Conservation (phyloP, 192 early-diverging fungal species). For the Coemansia erecta region DNA sequence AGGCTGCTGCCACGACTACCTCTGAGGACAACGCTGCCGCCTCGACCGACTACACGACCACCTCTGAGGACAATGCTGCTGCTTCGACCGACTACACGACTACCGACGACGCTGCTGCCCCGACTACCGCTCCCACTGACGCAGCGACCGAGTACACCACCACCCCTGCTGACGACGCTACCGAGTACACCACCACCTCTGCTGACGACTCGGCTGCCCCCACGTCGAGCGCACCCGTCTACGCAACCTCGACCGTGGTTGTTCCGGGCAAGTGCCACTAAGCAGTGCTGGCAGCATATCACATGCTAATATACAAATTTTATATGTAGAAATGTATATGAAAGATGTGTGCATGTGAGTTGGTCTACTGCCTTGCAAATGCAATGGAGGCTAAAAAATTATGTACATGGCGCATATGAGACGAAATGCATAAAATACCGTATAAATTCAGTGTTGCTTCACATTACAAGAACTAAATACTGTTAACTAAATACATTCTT, state of each 20-base stretch:
- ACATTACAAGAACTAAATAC: background rate
- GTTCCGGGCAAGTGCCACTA: constrained; percentile 39
- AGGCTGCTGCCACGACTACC: background rate
- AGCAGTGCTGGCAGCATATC: background rate
- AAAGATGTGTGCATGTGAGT: no score
- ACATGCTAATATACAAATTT: no score
- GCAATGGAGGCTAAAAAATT: background rate
- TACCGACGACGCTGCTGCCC: background rate
- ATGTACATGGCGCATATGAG: background rate
- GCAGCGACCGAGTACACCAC: background rate
- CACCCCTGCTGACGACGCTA: background rate
- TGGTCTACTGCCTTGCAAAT: background rate
- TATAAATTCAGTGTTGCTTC: background rate
- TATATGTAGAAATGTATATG: no score
- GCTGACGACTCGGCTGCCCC: constrained; percentile 8
- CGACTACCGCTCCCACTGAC: constrained; percentile 3
- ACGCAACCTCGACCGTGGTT: constrained; percentile 1
- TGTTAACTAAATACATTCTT: background rate
- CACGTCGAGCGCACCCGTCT: constrained; percentile 20
- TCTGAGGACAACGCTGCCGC: background rate
- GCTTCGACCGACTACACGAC: constrained; percentile 1
- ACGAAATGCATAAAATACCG: background rate
- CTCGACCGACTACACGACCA: background rate
- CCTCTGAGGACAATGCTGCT: background rate
- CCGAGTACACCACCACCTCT: background rate